Conservation (phyloP, 805 yeast species). For the Lachancea kluyveri region DNA sequence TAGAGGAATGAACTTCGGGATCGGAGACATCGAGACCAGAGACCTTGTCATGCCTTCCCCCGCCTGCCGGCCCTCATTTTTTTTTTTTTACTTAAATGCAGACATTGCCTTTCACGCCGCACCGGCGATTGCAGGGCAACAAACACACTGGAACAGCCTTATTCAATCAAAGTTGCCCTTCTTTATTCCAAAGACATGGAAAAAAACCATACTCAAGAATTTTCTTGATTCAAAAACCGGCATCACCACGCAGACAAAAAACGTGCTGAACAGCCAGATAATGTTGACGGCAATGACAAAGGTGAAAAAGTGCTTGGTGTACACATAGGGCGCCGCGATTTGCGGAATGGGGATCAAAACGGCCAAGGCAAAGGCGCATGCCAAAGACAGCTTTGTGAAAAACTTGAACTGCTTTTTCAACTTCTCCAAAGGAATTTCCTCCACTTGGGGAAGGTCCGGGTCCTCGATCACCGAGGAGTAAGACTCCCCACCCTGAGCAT, state of each 20-base stretch:
- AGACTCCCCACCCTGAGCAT: too few species aligned
- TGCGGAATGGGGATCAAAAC: conserved; percentile 33
- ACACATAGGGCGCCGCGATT: conserved; percentile 32
- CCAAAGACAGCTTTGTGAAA: conserved; percentile 21
- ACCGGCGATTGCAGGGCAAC: too few species aligned
- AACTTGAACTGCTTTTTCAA: conserved; percentile 29
- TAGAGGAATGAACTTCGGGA: too few species aligned
- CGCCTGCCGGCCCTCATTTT: too few species aligned
- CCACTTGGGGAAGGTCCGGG: conserved; percentile 21
- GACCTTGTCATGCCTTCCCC: too few species aligned
- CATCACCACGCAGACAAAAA: conserved; percentile 27
- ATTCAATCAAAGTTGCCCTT: too few species aligned
- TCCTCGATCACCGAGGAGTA: too few species aligned
- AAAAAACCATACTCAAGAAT: conserved; percentile 1
- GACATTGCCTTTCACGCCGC: too few species aligned
- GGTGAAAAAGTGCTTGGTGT: conserved; percentile 29
- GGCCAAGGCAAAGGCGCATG: conserved; percentile 22
- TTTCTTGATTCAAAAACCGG: conserved; percentile 28
- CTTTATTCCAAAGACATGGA: neutral
- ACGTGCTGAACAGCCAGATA: conserved; percentile 33
- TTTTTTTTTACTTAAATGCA: too few species aligned
- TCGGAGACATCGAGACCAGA: too few species aligned
- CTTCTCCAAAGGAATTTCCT: conserved; percentile 21
- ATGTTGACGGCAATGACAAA: conserved; percentile 29
- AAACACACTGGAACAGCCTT: too few species aligned